phyloP scores from a whole-genome alignment of 805 yeast genomes.

The Schizosaccharomyces japonicus region DNA sequence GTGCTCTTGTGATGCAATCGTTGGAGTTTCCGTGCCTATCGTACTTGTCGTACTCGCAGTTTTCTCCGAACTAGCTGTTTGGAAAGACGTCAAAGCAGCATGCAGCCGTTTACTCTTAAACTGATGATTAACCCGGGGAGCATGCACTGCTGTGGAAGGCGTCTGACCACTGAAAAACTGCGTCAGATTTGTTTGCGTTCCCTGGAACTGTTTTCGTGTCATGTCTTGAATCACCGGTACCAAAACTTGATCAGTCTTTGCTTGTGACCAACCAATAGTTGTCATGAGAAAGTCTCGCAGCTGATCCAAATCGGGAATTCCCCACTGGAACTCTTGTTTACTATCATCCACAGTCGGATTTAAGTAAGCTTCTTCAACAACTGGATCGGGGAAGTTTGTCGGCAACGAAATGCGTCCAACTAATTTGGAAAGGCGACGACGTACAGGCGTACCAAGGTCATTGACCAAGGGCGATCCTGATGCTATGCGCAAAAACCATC shows the following conservation, averaged over 20 bases:
- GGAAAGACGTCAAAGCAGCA: conserved; percentile 6
- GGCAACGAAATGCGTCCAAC: conserved; percentile 32
- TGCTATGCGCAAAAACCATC: conserved; percentile 35
- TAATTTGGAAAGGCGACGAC: conserved; percentile 33
- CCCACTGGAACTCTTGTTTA: conserved; percentile 65
- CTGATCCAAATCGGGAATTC: conserved; percentile 61
- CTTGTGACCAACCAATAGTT: conserved; percentile 60
- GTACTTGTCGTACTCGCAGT: too few relatives aligned
- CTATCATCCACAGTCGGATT: conserved; percentile 72
- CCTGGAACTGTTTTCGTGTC: conserved; percentile 26
- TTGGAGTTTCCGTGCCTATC: background rate
- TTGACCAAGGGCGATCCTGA: conserved; percentile 10
- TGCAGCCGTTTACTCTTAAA: conserved; percentile 9
- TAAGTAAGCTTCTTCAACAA: conserved; percentile 49
- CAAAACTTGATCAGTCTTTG: conserved; percentile 54
- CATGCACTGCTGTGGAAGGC: background rate
- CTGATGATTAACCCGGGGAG: conserved; percentile 4
- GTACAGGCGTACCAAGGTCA: conserved; percentile 22
- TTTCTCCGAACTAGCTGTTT: background rate
- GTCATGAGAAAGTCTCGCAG: conserved; percentile 44
- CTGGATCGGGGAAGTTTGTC: conserved; percentile 42
- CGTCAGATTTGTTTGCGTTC: conserved; percentile 9
- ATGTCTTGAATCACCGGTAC: conserved; percentile 65
- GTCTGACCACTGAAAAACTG: conserved; percentile 8
- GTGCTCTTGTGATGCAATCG: background rate